A percentile compares a stretch with the other conserved stretches of the same genome.
phyloP scores from a whole-genome alignment of 2,329 filamentous ascomycete genomes.

The Fusarium ambrosium region DNA sequence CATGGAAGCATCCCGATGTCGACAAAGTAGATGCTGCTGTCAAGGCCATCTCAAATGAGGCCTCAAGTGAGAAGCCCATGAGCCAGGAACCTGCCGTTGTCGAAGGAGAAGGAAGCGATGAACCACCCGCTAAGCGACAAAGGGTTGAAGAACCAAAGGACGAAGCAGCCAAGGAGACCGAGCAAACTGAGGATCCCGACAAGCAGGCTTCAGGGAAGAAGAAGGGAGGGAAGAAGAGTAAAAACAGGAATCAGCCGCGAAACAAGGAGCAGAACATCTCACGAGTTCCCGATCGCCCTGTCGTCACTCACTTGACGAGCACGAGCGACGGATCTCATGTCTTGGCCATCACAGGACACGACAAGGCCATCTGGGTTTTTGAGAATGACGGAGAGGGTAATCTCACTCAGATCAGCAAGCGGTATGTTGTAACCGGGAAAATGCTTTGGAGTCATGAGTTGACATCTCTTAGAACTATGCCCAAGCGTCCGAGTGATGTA shows the following conservation, averaged over 20 bases:
- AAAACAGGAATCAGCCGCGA: slow-evolving; percentile 45
- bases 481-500: slow-evolving; percentile 87
- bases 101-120: slow-evolving; percentile 41
- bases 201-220: slow-evolving; percentile 37
- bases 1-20: slow-evolving; percentile 69
- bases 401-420: slow-evolving; percentile 77
- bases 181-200: slow-evolving; percentile 20
- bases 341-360: slow-evolving; percentile 86
- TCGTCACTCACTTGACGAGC: slow-evolving; percentile 76
- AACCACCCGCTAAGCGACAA: slow-evolving; percentile 55
- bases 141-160: slow-evolving; percentile 46
- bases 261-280: slow-evolving; percentile 42
- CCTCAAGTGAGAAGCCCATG: slow-evolving; percentile 28
- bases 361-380: slow-evolving; percentile 91
- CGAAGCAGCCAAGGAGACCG: slow-evolving; percentile 38
- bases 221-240: slow-evolving; percentile 49
- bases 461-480: slow-evolving; percentile 75
- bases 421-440: slow-evolving; percentile 61
- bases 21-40: slow-evolving; percentile 50
- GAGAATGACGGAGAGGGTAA: slow-evolving; percentile 71
- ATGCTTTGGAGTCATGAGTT: slow-evolving; percentile 36
- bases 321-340: slow-evolving; percentile 77
- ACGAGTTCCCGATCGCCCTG: slow-evolving; percentile 65
- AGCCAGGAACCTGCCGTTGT: slow-evolving; percentile 11
- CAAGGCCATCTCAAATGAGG: slow-evolving; percentile 34